These are phyloP conservation scores for Fusarium sp. DNA, from an alignment of 2,329 filamentous ascomycete species.

Conservation along the genomic window DNA sequence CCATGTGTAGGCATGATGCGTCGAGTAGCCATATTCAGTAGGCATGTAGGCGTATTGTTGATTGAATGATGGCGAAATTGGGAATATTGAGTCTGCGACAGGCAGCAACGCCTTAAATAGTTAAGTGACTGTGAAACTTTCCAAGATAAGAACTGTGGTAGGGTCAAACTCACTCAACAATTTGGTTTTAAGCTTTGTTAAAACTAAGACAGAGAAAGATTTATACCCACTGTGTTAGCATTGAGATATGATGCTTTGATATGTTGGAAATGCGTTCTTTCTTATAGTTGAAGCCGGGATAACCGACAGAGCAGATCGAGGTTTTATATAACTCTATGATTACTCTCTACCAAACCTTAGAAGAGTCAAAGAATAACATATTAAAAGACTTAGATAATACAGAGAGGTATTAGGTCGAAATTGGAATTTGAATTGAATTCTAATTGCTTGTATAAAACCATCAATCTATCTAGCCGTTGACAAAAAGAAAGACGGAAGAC, in stretches of 20 bases:
- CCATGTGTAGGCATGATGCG: not conserved
- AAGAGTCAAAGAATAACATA: no score
- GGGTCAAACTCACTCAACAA: not conserved
- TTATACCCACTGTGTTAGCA: no score
- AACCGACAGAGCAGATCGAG: no score
- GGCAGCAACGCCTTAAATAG: not conserved
- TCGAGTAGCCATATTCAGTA: not conserved
- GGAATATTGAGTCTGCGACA: not conserved
- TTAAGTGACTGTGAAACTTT: not conserved
- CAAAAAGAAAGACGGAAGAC: not conserved
- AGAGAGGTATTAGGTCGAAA: not conserved
- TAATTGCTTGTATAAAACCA: not conserved
- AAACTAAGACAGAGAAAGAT: no score
- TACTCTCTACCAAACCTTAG: no score
- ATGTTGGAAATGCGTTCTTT: no score
- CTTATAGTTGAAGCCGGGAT: no score
- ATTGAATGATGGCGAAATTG: not conserved
- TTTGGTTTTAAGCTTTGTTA: not conserved
- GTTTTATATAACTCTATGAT: no score
- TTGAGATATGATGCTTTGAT: no score
- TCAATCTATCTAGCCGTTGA: not conserved
- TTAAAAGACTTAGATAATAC: not conserved
- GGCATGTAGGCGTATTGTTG: not conserved
- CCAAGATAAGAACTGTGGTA: not conserved
- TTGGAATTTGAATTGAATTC: not conserved